phyloP scores from a whole-genome alignment of 2,329 filamentous ascomycete species.

The Pseudogymnoascus sp. region DNA sequence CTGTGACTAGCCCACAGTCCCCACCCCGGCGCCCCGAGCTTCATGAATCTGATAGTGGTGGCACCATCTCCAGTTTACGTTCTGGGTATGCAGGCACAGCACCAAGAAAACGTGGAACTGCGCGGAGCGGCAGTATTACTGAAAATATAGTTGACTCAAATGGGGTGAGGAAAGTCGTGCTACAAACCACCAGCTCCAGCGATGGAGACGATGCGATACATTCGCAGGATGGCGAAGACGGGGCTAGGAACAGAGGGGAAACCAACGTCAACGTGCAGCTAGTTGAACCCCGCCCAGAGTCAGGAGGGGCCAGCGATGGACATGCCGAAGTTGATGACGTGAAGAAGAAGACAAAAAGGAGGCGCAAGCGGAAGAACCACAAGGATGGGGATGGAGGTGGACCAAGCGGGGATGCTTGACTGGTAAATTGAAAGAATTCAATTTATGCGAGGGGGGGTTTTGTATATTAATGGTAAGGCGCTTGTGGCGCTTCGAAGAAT shows the following conservation, averaged over 20 bases:
- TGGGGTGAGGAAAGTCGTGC: slow-evolving; percentile 66
- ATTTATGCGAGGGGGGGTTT: not conserved
- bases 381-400: not conserved
- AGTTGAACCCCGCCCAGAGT: not conserved
- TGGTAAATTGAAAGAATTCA: not conserved
- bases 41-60: slow-evolving; percentile 15
- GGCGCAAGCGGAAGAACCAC: slow-evolving; percentile 7
- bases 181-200: slow-evolving; percentile 52
- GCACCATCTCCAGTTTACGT: slow-evolving; percentile 20
- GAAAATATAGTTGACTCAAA: slow-evolving; percentile 69
- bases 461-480: not conserved
- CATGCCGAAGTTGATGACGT: slow-evolving; percentile 4
- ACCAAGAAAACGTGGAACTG: slow-evolving; percentile 39
- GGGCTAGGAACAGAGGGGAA: not conserved
- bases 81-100: slow-evolving; percentile 27
- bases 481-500: not conserved
- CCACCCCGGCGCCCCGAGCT: not conserved
- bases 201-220: slow-evolving; percentile 15
- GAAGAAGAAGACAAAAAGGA: slow-evolving; percentile 3
- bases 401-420: not conserved
- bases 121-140: slow-evolving; percentile 68
- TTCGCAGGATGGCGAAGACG: not conserved
- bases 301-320: not conserved
- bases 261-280: not conserved
- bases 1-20: not conserved